Conservation (phyloP, 2,329 filamentous ascomycete species). For the Ophiosphaerella korrae region DNA sequence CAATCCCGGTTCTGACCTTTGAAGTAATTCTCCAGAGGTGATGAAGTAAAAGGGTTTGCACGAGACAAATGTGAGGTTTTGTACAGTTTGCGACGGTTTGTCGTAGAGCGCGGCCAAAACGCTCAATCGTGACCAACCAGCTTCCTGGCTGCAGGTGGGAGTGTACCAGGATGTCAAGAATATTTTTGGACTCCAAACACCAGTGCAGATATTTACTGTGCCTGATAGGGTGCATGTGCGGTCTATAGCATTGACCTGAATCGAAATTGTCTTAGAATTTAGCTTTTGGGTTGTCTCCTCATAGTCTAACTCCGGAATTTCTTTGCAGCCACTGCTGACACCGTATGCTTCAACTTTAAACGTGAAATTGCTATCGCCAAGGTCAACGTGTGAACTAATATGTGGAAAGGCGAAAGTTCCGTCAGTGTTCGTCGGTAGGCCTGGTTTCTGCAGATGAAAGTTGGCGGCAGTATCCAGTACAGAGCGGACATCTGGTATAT, state of each 20-base stretch:
- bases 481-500: not conserved
- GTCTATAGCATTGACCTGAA: conserved; percentile 1
- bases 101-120: conserved; percentile 3
- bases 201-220: not conserved
- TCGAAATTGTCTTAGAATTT: not conserved
- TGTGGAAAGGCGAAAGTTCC: conserved; percentile 4
- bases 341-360: not conserved
- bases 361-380: not conserved
- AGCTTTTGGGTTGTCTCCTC: not conserved
- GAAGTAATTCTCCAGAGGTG: not conserved
- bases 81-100: not conserved
- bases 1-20: not conserved
- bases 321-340: not conserved
- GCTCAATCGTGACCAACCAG: conserved; percentile 4
- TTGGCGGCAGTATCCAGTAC: conserved; percentile 3
- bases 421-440: conserved; percentile 1
- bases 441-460: conserved; percentile 3
- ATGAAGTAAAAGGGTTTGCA: not conserved
- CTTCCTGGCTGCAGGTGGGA: not conserved
- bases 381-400: not conserved
- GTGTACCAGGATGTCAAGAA: not conserved
- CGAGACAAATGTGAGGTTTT: not conserved
- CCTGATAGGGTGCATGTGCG: not conserved
- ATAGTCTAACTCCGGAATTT: not conserved
- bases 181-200: not conserved